These are phyloP conservation scores for Mesostigma viride DNA, from an alignment of 139 green algal species.

Conservation along the genomic window DNA sequence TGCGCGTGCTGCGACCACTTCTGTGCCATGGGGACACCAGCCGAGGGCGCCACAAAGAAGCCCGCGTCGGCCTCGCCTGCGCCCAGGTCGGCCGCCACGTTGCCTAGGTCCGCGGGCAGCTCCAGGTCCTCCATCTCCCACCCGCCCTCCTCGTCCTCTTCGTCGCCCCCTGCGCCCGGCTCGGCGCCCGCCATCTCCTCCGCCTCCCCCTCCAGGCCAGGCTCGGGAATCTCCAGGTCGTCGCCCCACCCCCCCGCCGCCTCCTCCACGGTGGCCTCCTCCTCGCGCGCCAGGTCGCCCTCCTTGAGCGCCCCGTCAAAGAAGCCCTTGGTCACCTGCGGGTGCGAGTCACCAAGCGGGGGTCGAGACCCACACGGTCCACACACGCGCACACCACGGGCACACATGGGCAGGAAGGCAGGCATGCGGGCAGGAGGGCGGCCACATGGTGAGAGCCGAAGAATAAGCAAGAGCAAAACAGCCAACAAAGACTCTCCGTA, in stretches of 20 bases:
- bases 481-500: too few species aligned
- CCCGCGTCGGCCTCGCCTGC: constrained; percentile 9
- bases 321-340: constrained; percentile 70
- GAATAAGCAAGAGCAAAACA: too few species aligned
- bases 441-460: too few species aligned
- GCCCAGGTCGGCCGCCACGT: constrained; percentile 49
- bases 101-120: constrained; percentile 53
- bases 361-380: too few species aligned
- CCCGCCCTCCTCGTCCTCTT: constrained; percentile 58
- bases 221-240: constrained; percentile 61
- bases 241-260: constrained; percentile 61
- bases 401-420: too few species aligned
- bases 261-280: constrained; percentile 32
- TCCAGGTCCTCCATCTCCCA: constrained; percentile 89
- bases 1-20: constrained; percentile 72
- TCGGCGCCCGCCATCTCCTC: constrained; percentile 31
- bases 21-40: constrained; percentile 58
- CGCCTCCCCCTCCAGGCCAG: constrained; percentile 44
- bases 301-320: constrained; percentile 74
- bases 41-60: constrained; percentile 64
- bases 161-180: constrained; percentile 18
- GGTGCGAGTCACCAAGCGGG: too few species aligned
- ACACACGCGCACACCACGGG: too few species aligned
- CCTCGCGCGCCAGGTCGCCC: constrained; percentile 6
- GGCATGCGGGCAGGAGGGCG: too few species aligned